These are phyloP conservation scores for Allantophomopsis cytisporea DNA, from an alignment of 2,329 filamentous ascomycete genomes.

Conservation along the genomic window DNA sequence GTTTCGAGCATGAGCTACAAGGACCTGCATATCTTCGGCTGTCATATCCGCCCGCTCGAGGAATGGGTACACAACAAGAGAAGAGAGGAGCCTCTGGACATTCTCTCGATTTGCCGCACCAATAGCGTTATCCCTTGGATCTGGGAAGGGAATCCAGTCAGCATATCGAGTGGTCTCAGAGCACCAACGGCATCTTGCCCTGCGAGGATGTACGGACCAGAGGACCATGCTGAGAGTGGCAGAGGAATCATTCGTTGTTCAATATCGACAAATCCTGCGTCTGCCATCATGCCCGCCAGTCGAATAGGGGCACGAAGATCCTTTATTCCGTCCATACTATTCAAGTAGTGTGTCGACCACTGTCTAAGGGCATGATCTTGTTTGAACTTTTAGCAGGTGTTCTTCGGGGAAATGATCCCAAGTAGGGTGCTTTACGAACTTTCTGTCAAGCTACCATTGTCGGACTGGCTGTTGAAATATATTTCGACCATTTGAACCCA, in stretches of 20 bases:
- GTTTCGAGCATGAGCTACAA: conserved; percentile 38
- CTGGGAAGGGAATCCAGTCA: conserved; percentile 18
- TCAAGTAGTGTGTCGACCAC: conserved; percentile 54
- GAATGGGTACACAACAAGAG: conserved; percentile 42
- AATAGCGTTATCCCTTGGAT: conserved; percentile 35
- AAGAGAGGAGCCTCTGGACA: conserved; percentile 37
- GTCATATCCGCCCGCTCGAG: conserved; percentile 33
- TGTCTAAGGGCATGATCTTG: conserved; percentile 48
- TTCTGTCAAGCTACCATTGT: conserved; percentile 64
- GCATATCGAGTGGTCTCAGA: not conserved
- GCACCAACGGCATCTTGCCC: not conserved
- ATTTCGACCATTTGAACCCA: conserved; percentile 87
- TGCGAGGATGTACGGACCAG: too few relatives aligned
- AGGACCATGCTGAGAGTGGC: conserved; percentile 56
- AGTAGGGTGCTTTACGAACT: conserved; percentile 20
- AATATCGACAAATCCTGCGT: conserved; percentile 52
- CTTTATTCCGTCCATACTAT: conserved; percentile 47
- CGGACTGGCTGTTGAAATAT: conserved; percentile 74
- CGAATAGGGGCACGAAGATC: conserved; percentile 51
- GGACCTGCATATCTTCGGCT: conserved; percentile 38
- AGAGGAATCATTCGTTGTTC: conserved; percentile 51
- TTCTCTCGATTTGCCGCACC: conserved; percentile 39
- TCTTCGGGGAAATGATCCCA: not conserved
- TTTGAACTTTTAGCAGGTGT: conserved; percentile 5
- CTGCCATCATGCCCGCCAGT: conserved; percentile 23